These are phyloP conservation scores for Stagonosporopsis vannaccii DNA, from an alignment of 2,329 filamentous ascomycete species.

Conservation along the genomic window DNA sequence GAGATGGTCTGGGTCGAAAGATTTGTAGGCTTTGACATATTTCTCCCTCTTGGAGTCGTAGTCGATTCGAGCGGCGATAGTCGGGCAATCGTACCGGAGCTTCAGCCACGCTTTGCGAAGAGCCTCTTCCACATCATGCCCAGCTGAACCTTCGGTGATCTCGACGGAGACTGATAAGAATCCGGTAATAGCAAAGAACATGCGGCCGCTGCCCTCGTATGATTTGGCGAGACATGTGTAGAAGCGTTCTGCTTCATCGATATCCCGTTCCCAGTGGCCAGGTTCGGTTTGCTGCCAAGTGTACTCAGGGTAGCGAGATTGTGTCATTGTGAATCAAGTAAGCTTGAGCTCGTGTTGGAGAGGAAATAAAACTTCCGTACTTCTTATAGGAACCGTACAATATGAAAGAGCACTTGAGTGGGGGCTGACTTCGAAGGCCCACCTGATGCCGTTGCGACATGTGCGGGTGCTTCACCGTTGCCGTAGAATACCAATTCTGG, in stretches of 20 bases:
- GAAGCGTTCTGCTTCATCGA: constrained; percentile 54
- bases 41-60: constrained; percentile 10
- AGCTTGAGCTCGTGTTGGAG: not conserved
- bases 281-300: constrained; percentile 3
- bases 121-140: constrained; percentile 36
- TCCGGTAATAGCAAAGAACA: constrained; percentile 54
- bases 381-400: not conserved
- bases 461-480: not conserved
- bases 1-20: constrained; percentile 2
- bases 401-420: not conserved
- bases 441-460: not conserved
- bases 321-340: not conserved
- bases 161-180: constrained; percentile 38
- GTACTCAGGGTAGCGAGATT: constrained; percentile 5
- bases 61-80: constrained; percentile 39
- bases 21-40: not conserved
- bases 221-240: constrained; percentile 49
- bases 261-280: constrained; percentile 42
- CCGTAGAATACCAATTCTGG: not conserved
- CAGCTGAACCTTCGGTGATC: not conserved
- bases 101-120: constrained; percentile 47
- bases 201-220: constrained; percentile 50
- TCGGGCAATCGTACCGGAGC: constrained; percentile 46
- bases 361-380: not conserved
- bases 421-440: not conserved